Evolutionary conservation across 2,329 filamentous ascomycete species (phyloP), one percentile per base, ranked within the genome.

Genomic region (Incumbomyces lentus): DNA sequence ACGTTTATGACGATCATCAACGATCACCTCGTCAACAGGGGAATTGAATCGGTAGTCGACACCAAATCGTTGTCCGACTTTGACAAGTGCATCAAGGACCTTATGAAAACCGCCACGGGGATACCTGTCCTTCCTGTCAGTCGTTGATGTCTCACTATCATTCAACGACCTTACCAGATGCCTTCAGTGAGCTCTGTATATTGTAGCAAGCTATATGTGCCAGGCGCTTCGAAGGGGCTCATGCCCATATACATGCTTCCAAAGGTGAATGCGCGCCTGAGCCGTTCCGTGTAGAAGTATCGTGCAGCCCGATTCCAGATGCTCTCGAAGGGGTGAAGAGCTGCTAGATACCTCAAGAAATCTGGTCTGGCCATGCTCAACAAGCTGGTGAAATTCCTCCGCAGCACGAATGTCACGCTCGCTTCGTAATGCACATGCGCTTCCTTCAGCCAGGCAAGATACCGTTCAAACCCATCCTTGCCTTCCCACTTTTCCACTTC

Each of bases 161-260:
- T 16, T 22, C 6, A 19, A 54, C 49, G 22, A 26, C 8, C 22
- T 64, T 85, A 87, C 78, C 82, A 83, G 36, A 88, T 85, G 0
- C 84, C 84, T 65, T 88, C 81, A 0, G 80, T 79, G 29, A 86
- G 64, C 64, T 87, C 83, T 0, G 83, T 83, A 60, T 86, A 87
- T 62, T 86, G 83, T 43, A 87, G 66, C 49, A 87, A 62, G 40
- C 75, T 81, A 64, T 87, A 87, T 1, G 83, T 86, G 2, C 79
- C 82, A 0, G 83, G 84, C 0, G 84, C 82, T 58, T 85, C 81
- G 59, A 83, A 87, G 0, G 84, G 84, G 46, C 73, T 80, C 83
- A 87, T 87, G 0, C 84, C 84, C 79, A 87, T 83, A 58, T 88
- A 87, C 83, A 87, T 88, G 55, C 80, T 86, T 17, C 78, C 82